A percentile compares a stretch with the other conserved stretches of the same genome.
Conservation (phyloP, 2,329 filamentous ascomycete genomes). For the Cercospora citrullina region DNA sequence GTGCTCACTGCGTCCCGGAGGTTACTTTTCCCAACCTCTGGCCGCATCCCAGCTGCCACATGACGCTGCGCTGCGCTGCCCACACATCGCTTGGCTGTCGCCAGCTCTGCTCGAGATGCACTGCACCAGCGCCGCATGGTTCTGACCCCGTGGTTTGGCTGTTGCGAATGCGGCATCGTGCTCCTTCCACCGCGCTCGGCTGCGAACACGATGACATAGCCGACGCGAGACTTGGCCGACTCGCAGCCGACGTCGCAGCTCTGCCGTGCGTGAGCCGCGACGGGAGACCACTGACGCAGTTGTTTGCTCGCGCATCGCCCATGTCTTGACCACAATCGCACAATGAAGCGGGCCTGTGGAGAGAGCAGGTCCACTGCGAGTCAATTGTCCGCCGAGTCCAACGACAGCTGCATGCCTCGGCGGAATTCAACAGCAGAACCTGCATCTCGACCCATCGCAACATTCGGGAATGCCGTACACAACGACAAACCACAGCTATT, state of each 20-base stretch:
- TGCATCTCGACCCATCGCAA: not conserved
- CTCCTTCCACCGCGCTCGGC: not conserved
- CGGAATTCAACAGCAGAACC: not conserved
- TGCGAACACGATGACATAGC: not conserved
- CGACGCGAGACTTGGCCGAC: not conserved
- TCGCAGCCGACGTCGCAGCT: not conserved
- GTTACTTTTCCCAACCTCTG: not conserved
- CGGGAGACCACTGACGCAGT: not conserved
- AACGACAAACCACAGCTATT: not conserved
- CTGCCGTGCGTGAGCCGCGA: not conserved
- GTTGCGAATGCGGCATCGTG: not conserved
- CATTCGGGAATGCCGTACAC: not conserved
- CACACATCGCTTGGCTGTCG: not conserved
- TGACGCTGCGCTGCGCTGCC: not conserved
- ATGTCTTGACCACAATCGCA: not conserved
- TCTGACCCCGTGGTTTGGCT: not conserved
- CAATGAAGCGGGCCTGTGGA: not conserved
- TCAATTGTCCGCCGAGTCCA: not conserved
- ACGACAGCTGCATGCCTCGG: not conserved
- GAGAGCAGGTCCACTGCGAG: not conserved
- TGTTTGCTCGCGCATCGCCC: not conserved
- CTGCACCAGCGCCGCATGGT: not conserved
- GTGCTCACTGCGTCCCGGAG: slow-evolving; percentile 3
- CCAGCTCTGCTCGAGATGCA: not conserved
- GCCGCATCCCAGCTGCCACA: not conserved